Base-by-base conservation (phyloP, 768 basidiomycete genomes). In the Coprinopsis marcescibilis region DNA sequence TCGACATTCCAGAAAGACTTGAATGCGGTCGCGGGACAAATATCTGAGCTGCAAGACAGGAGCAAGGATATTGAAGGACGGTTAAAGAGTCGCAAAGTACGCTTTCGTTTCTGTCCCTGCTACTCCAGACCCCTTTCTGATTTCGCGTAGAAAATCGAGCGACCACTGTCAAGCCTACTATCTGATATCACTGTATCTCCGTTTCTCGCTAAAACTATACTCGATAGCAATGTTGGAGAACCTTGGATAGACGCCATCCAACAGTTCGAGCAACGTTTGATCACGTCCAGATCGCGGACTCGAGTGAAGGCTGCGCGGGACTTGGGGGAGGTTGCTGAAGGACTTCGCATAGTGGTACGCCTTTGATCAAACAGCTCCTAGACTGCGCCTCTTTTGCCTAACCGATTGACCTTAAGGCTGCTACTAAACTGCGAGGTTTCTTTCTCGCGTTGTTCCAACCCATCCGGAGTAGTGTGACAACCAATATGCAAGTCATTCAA, bases 1-100 rank as follows among this genome's bases (percentile, higher is more conserved):
- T 92, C 91, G 2, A 96, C 89, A 0, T 99, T 99, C 59, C 95
- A 97, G 65, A 85, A 76, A 55, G 95, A 99, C 63, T 73, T 99
- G 17, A 88, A 91, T 4, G 84, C 85, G 1, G 96, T 98, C 8
- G 97, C 96, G 2, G 89, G 92, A 2, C 94, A 99, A 62, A 95
- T 99, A 61, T 87, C 90, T 1, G 91, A 97, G 52, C 73, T 99
- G 19, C 96, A 98, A 59, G 78, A 81, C 53, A 76, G 90, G 26
- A 94, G 91, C 60, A 86, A 88, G 54, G 87, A 87, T 33, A 96
- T 98, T 14, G 96, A 98, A 53, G 79, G 77, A 50, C 78, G 85
- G 48, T 73, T 98, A 48, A 86, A 83, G 61, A 88, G 84, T 48
- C 77, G 96, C 43, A 77, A 83, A 68, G 96, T 96, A 57, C 43